Conservation (phyloP, 805 yeast genomes). For the Kazachstania psychrophila region DNA sequence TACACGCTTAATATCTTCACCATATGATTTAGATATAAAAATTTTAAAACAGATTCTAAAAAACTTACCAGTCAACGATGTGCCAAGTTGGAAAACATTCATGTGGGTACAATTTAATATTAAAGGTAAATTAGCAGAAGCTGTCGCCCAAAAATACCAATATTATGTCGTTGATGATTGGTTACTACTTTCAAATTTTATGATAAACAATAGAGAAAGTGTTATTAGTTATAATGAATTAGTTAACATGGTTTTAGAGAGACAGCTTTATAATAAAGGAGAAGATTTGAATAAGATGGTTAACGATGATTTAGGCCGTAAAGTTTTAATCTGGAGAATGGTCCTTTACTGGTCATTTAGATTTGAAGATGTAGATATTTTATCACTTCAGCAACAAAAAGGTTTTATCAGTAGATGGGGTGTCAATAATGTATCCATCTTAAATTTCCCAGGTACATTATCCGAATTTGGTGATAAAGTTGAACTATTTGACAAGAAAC, state of each 20-base stretch:
- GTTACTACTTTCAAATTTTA: conserved; percentile 15
- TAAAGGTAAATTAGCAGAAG: conserved; percentile 34
- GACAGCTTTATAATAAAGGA: conserved; percentile 40
- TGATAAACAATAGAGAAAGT: conserved; percentile 3
- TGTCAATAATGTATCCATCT: conserved; percentile 20
- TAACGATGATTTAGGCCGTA: conserved; percentile 29
- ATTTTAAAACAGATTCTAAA: conserved; percentile 33
- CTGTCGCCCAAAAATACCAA: conserved; percentile 45
- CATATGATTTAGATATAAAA: conserved; percentile 37
- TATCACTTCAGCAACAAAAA: conserved; percentile 13
- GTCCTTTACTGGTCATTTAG: conserved; percentile 34
- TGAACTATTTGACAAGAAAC: background rate
- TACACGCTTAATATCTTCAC: conserved; percentile 29
- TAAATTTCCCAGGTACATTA: conserved; percentile 21
- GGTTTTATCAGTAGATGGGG: conserved; percentile 32
- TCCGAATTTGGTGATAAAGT: conserved; percentile 1
- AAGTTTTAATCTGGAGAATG: conserved; percentile 33
- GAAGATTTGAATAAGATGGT: conserved; percentile 30
- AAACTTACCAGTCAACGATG: conserved; percentile 30
- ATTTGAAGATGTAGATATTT: conserved; percentile 28
- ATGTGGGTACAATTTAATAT: conserved; percentile 30
- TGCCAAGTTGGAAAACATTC: conserved; percentile 35
- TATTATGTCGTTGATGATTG: conserved; percentile 32
- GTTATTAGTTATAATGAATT: conserved; percentile 41
- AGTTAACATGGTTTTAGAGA: conserved; percentile 43